Evolutionary conservation across 352 stramenopile species (phyloP), one percentile per base, ranked within the genome.

Genomic region (Peronosclerospora sorghi): DNA sequence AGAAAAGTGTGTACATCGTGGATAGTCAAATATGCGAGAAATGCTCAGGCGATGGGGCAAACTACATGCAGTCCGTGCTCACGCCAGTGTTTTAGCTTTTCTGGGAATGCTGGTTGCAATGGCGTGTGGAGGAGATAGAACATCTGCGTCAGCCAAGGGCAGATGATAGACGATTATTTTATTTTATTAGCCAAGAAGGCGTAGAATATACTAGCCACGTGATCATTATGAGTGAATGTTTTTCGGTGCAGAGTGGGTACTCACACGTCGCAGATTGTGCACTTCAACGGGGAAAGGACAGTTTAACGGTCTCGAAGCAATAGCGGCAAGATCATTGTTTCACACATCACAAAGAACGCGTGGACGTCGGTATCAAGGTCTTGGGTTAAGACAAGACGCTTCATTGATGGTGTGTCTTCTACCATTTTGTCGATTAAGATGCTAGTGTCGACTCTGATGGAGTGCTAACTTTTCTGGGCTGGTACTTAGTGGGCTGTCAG

Each of bases 21-120:
- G 73, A 10, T 52, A 59, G 13, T 52, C 24, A 23, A 83, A 65
- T 66, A 70, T 85, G 45, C 57, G 70, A 38, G 44, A 58, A 23
- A 78, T 71, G 64, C 58, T 88, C 6, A 36, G 40, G 20, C 46
- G 64, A 1, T 88, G 76, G 76, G 68, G 60, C 0, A 56, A 55
- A 15, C 46, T 86, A 36, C 76, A 88, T 45, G 56, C 62, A 0
- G 54, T 86, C 5, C 71, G 76, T 23, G 65, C 71, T 15, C 58
- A 48, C 2, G 62, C 53, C 9, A 84, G 76, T 41, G 26, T 83
- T 9, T 8, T 69, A 20, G 76, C 73, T 14, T 83, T 82, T 46
- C 60, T 55, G 0, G 63, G 59, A 8, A 83, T 88, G 73, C 23
- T 88, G 20, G 48, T 79, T 26, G 73, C 70, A 4, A 70, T 87